Evolutionary conservation across 2,329 filamentous ascomycete species (phyloP).

Genomic region (Dactylellina sp.): DNA sequence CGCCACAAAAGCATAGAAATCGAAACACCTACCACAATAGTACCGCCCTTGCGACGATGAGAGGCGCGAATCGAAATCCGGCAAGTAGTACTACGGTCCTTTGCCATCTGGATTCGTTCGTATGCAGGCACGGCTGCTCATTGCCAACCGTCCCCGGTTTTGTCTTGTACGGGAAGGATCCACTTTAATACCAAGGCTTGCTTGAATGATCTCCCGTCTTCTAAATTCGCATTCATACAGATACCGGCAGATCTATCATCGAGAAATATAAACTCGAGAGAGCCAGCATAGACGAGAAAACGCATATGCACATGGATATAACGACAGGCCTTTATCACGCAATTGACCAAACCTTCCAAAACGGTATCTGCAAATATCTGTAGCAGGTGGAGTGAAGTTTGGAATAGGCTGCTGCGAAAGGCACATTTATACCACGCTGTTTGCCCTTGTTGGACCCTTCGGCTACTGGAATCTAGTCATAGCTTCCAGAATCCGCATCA

Average conservation of each 20-base stretch:
- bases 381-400: neutral
- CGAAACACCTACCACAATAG: slow-evolving; percentile 12
- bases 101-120: neutral
- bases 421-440: neutral
- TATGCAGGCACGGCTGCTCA: slow-evolving; percentile 20
- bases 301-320: neutral
- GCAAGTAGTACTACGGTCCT: slow-evolving; percentile 8
- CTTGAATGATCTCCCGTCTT: slow-evolving; percentile 9
- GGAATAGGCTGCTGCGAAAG: neutral
- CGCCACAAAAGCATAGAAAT: neutral
- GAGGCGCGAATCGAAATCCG: slow-evolving; percentile 4
- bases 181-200: slow-evolving; percentile 21
- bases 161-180: slow-evolving; percentile 1
- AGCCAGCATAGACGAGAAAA: too few relatives aligned
- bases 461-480: neutral
- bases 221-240: neutral
- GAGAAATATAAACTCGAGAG: too few relatives aligned
- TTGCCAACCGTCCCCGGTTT: neutral
- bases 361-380: neutral
- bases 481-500: too few relatives aligned
- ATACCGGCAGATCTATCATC: neutral
- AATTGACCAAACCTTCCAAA: slow-evolving; percentile 19
- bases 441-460: neutral
- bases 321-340: slow-evolving; percentile 13
- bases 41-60: slow-evolving; percentile 14